Base-by-base conservation (phyloP, 2,329 filamentous ascomycete genomes). In the Fusarium subglutinans region DNA sequence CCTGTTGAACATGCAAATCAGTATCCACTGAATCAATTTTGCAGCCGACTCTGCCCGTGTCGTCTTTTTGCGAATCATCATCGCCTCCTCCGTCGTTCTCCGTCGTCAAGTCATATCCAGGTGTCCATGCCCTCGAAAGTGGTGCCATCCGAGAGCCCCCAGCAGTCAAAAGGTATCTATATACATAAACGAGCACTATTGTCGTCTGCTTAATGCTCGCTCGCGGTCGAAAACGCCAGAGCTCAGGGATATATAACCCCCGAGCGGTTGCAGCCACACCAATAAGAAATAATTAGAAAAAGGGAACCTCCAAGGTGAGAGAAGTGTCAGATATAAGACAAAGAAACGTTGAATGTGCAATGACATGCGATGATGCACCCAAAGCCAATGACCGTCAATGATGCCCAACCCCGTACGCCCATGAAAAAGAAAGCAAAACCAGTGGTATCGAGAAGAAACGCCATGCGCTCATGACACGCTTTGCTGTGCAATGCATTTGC, bases 371-470 rank as follows among this genome's bases (percentile, higher is more conserved):
- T 75, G 70, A 77, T 77, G 73, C 70, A 70, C 70, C 71, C 59
- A 63, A 76, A 69, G 55, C 51, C 71, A 74, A 67, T 48, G 67
- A 74, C 73, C 76, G 51, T 75, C 76, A 74, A 78, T 79, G 71
- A 78, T 79, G 75, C 71, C 73, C 73, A 70, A 59, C 76, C 72
- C 56, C 59, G 60, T 72, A 76, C 78, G 77, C 77, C 79, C 59
- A 75, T 75, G 63, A 76, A 73, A 71, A 76, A 74, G 48, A 75
- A 74, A 74, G 63, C 55, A 70, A 76, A 81, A 79, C 81, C 82
- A 79, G 77, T 84, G 83, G 83, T 85, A 85, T 85, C 83, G 80
- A 84, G 82, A 82, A 76, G 78, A 82, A 83, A 84, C 82, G 82
- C 79, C 79, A 79, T 81, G 81, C 79, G 80, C 76, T 80, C 80